Conservation (phyloP, 805 yeast genomes). For the Grigorovia transvaalensis region DNA sequence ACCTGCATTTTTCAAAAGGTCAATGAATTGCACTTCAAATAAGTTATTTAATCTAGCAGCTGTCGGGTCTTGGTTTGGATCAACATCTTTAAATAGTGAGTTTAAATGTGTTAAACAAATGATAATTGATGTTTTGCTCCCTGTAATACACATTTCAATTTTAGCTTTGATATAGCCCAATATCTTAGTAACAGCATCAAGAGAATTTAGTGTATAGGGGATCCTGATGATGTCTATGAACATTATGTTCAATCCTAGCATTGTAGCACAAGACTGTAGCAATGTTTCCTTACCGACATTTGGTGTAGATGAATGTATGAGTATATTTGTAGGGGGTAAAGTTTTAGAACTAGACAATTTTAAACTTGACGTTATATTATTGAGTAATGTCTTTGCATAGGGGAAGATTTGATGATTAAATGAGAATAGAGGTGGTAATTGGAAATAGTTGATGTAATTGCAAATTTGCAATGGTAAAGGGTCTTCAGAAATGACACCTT, state of each 20-base stretch:
- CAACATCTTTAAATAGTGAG: constrained; percentile 53
- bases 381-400: constrained; percentile 41
- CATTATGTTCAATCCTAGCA: constrained; percentile 55
- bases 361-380: constrained; percentile 46
- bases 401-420: constrained; percentile 30
- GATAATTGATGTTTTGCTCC: constrained; percentile 37
- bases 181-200: constrained; percentile 67
- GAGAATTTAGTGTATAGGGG: constrained; percentile 38
- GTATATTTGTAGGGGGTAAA: constrained; percentile 47
- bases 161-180: constrained; percentile 70
- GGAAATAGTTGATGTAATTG: constrained; percentile 40
- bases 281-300: constrained; percentile 72
- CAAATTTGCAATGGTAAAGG: constrained; percentile 24
- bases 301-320: constrained; percentile 58
- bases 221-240: constrained; percentile 57
- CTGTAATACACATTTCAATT: constrained; percentile 49
- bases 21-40: constrained; percentile 41
- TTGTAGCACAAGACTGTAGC: constrained; percentile 42
- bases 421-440: constrained; percentile 34
- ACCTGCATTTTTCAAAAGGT: constrained; percentile 46
- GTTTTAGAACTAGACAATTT: constrained; percentile 18
- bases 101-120: constrained; percentile 67
- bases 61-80: constrained; percentile 42
- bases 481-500: constrained; percentile 38
- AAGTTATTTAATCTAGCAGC: constrained; percentile 24